Percentiles rank a stretch among this genome's conserved stretches.
phyloP scores from a whole-genome alignment of 2,329 filamentous ascomycete genomes.

The Penicillium aurantiogriseum region DNA sequence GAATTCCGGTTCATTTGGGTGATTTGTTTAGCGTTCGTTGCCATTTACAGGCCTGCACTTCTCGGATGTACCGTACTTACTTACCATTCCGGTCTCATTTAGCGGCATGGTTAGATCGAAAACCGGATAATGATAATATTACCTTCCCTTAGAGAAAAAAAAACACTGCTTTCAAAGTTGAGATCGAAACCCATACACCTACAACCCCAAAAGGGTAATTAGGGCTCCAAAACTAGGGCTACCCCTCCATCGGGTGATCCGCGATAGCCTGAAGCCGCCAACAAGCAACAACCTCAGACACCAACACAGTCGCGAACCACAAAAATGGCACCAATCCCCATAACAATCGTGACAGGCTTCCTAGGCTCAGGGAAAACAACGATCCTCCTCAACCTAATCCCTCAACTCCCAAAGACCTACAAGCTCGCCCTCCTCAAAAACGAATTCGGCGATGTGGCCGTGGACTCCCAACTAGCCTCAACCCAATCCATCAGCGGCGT shows the following conservation, averaged over 20 bases:
- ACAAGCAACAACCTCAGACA: background rate
- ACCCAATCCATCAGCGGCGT: slow-evolving; percentile 83
- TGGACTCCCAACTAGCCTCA: slow-evolving; percentile 88
- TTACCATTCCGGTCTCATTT: background rate
- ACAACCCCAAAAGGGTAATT: background rate
- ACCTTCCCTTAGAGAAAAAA: no score
- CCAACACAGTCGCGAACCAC: background rate
- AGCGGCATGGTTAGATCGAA: accelerated
- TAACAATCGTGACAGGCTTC: slow-evolving; percentile 95
- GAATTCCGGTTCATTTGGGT: no score
- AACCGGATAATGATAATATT: no score
- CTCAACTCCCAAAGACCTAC: slow-evolving; percentile 84
- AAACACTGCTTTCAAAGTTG: background rate
- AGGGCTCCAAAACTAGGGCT: slow-evolving; percentile 4
- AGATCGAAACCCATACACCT: background rate
- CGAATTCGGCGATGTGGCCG: slow-evolving; percentile 91
- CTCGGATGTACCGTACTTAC: background rate
- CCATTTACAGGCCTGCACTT: background rate
- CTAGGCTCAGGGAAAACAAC: slow-evolving; percentile 96
- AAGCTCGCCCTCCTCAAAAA: slow-evolving; percentile 94
- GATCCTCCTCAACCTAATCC: slow-evolving; percentile 87
- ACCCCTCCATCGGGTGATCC: slow-evolving; percentile 2
- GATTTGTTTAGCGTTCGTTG: background rate
- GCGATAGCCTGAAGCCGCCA: background rate
- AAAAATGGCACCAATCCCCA: slow-evolving; percentile 69